Percentiles rank a stretch among this genome's conserved stretches.
phyloP scores from a whole-genome alignment of 176 grass and related monocot genomes.

The Carex parvula region DNA sequence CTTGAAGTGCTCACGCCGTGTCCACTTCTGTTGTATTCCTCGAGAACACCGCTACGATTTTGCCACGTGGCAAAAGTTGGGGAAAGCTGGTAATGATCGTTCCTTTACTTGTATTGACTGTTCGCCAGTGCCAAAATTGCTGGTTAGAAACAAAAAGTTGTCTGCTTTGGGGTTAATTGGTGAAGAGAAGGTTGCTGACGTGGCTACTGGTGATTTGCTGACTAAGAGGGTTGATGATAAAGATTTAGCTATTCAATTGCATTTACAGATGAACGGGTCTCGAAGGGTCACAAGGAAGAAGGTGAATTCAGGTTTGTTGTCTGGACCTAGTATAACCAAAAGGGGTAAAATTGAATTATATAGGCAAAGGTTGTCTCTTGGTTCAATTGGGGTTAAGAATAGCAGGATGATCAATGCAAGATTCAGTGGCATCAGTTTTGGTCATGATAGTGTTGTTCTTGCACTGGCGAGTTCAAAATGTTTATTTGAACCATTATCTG shows the following conservation, averaged over 20 bases:
- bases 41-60: slow-evolving; percentile 50
- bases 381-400: slow-evolving; percentile 9
- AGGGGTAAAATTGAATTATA: slow-evolving; percentile 8
- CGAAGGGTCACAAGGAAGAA: slow-evolving; percentile 11
- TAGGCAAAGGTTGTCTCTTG: neutral
- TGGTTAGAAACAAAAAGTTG: slow-evolving; percentile 5
- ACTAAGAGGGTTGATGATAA: slow-evolving; percentile 15
- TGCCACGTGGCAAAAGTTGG: slow-evolving; percentile 14
- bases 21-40: slow-evolving; percentile 51
- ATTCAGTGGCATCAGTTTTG: neutral
- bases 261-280: slow-evolving; percentile 25
- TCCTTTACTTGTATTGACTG: slow-evolving; percentile 30
- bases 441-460: slow-evolving; percentile 13
- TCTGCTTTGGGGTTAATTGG: neutral
- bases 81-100: neutral
- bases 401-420: neutral
- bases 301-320: neutral
- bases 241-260: slow-evolving; percentile 20
- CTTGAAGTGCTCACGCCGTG: slow-evolving; percentile 41
- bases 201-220: slow-evolving; percentile 1
- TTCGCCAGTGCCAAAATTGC: neutral
- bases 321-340: slow-evolving; percentile 3
- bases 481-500: neutral
- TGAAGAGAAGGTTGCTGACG: slow-evolving; percentile 25
- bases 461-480: neutral